phyloP scores from a whole-genome alignment of 768 basidiomycete genomes.

The Trametes cinnabarina region DNA sequence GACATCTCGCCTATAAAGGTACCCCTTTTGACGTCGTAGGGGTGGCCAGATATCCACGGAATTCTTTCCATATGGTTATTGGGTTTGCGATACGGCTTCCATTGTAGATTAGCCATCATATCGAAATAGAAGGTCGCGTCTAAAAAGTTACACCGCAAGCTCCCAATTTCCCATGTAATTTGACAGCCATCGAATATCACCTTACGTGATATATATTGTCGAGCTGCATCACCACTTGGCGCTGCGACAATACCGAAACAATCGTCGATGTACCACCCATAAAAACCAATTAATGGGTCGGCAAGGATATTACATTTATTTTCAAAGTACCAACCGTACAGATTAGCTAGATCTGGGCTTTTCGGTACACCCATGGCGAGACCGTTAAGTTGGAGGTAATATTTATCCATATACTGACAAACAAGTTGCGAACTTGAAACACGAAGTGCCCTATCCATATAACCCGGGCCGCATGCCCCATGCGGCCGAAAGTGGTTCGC shows the following conservation, averaged over 20 bases:
- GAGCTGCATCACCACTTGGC: neutral
- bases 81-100: slow-evolving; percentile 14
- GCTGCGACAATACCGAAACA: slow-evolving; percentile 15
- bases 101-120: neutral
- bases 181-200: slow-evolving; percentile 14
- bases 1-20: slow-evolving; percentile 24
- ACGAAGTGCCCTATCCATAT: slow-evolving; percentile 7
- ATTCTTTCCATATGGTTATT: slow-evolving; percentile 21
- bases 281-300: slow-evolving; percentile 24
- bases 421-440: slow-evolving; percentile 27
- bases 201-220: neutral
- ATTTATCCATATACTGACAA: slow-evolving; percentile 20
- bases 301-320: slow-evolving; percentile 7
- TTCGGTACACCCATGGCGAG: slow-evolving; percentile 23
- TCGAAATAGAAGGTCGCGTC: slow-evolving; percentile 32
- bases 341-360: slow-evolving; percentile 33
- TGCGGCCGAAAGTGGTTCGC: too few species aligned
- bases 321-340: slow-evolving; percentile 28
- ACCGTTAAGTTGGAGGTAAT: slow-evolving; percentile 23
- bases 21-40: slow-evolving; percentile 15
- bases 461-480: too few species aligned
- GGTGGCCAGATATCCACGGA: slow-evolving; percentile 16
- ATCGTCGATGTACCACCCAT: slow-evolving; percentile 37
- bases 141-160: slow-evolving; percentile 22
- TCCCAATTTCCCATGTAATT: slow-evolving; percentile 14